These are phyloP conservation scores for Zygosaccharomyces sapae DNA, from an alignment of 1,139 yeast species.

Conservation along the genomic window DNA sequence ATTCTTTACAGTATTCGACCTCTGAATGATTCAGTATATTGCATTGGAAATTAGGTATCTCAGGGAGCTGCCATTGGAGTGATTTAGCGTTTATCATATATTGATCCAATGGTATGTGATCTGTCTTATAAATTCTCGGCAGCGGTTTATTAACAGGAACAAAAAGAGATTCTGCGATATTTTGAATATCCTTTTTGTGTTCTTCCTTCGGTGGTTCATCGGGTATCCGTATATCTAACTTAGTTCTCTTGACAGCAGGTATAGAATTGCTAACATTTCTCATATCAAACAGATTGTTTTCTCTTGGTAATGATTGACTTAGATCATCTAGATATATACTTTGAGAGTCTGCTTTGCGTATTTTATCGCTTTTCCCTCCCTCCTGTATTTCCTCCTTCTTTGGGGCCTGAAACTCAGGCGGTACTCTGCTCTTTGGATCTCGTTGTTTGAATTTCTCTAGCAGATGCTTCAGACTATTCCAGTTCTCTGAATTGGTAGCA, in stretches of 20 bases:
- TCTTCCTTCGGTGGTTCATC: slow-evolving; percentile 6
- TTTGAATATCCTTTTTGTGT: slow-evolving; percentile 4
- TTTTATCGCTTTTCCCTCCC: slow-evolving; percentile 5
- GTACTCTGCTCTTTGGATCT: slow-evolving; percentile 1
- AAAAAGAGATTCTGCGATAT: slow-evolving; percentile 18
- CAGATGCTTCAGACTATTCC: slow-evolving; percentile 23
- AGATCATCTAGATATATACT: slow-evolving; percentile 15
- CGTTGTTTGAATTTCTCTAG: slow-evolving; percentile 17
- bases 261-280: slow-evolving; percentile 19
- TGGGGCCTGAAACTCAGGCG: neutral
- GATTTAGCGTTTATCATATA: slow-evolving; percentile 18
- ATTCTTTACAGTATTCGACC: slow-evolving; percentile 19
- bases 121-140: slow-evolving; percentile 25
- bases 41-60: slow-evolving; percentile 21
- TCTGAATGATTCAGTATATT: slow-evolving; percentile 19
- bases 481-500: slow-evolving; percentile 18
- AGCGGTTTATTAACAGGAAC: slow-evolving; percentile 29
- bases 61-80: slow-evolving; percentile 17
- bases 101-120: slow-evolving; percentile 17
- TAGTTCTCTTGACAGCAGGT: slow-evolving; percentile 19
- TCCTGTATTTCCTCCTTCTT: neutral
- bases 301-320: slow-evolving; percentile 10
- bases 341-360: slow-evolving; percentile 10
- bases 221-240: slow-evolving; percentile 12
- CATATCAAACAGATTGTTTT: slow-evolving; percentile 26